Conservation (phyloP, 495 filamentous ascomycete genomes). For the Aspergillus sclerotiicarbonarius region DNA sequence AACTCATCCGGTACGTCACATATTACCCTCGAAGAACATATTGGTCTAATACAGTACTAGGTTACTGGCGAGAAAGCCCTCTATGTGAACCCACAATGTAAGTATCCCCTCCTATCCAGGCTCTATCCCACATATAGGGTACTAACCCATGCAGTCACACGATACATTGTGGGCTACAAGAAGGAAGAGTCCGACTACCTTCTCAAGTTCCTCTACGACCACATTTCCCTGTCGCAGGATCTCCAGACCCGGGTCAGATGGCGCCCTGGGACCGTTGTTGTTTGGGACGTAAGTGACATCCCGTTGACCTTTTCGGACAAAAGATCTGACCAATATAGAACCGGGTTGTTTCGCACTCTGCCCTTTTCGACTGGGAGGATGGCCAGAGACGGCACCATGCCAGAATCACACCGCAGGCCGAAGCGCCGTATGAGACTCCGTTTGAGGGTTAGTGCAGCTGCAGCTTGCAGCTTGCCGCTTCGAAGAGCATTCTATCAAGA, state of each 20-base stretch:
- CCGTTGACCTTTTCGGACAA: background rate
- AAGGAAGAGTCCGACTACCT: slow-evolving; percentile 66
- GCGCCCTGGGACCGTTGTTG: slow-evolving; percentile 56
- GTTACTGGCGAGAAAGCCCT: slow-evolving; percentile 72
- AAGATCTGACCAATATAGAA: slow-evolving; percentile 44
- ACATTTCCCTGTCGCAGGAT: slow-evolving; percentile 58
- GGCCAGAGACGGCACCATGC: slow-evolving; percentile 78
- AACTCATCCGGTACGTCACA: slow-evolving; percentile 53
- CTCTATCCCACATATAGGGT: background rate
- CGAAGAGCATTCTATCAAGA: background rate
- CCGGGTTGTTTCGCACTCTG: slow-evolving; percentile 73
- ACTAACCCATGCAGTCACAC: slow-evolving; percentile 44
- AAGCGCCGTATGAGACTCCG: slow-evolving; percentile 63
- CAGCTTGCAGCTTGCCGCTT: background rate
- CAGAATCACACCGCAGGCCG: slow-evolving; percentile 81
- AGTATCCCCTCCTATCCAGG: slow-evolving; percentile 31
- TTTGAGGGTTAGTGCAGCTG: slow-evolving; percentile 51
- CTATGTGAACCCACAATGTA: slow-evolving; percentile 84
- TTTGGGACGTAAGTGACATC: slow-evolving; percentile 55
- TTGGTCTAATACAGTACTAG: slow-evolving; percentile 34
- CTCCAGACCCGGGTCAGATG: slow-evolving; percentile 59
- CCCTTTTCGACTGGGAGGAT: slow-evolving; percentile 77
- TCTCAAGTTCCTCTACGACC: slow-evolving; percentile 64
- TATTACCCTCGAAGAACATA: slow-evolving; percentile 24
- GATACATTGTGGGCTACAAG: slow-evolving; percentile 62